phyloP scores from a whole-genome alignment of 2,329 filamentous ascomycete genomes.

The Fulvia fulva region DNA sequence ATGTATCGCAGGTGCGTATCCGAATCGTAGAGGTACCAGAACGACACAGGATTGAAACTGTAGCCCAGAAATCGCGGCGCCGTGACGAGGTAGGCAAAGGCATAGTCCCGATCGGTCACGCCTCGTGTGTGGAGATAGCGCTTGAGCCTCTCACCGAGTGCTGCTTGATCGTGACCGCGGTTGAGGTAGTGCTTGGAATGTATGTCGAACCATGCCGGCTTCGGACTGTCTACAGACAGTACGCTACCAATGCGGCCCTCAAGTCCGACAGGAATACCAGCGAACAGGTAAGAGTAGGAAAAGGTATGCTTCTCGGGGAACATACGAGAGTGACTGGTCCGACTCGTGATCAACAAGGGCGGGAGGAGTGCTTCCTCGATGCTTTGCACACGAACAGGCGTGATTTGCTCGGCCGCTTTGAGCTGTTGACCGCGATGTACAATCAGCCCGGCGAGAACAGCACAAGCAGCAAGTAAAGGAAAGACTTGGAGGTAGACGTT shows the following conservation, averaged over 20 bases:
- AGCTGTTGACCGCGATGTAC: slow-evolving; percentile 27
- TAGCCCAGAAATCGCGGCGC: slow-evolving; percentile 66
- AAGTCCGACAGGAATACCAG: slow-evolving; percentile 64
- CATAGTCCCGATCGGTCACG: slow-evolving; percentile 57
- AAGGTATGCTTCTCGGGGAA: slow-evolving; percentile 67
- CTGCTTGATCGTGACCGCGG: slow-evolving; percentile 49
- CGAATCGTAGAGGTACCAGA: slow-evolving; percentile 71
- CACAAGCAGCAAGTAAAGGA: slow-evolving; percentile 27
- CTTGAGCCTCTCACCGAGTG: slow-evolving; percentile 61
- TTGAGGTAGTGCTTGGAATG: slow-evolving; percentile 59
- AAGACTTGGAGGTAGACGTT: slow-evolving; percentile 27
- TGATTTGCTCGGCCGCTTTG: slow-evolving; percentile 9
- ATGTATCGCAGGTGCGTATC: slow-evolving; percentile 58
- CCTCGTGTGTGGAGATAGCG: slow-evolving; percentile 54
- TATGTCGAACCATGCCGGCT: slow-evolving; percentile 56
- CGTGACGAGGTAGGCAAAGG: slow-evolving; percentile 67
- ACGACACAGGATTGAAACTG: slow-evolving; percentile 71
- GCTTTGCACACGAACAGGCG: slow-evolving; percentile 14
- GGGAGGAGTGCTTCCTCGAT: slow-evolving; percentile 35
- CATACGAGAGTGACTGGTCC: slow-evolving; percentile 62
- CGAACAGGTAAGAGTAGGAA: slow-evolving; percentile 65
- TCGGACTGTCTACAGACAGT: slow-evolving; percentile 45
- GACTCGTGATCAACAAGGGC: slow-evolving; percentile 60
- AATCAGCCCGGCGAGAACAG: slow-evolving; percentile 28
- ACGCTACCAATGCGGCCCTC: slow-evolving; percentile 53